Conservation (phyloP, 352 stramenopile species). For the Vaucheria bursata region DNA sequence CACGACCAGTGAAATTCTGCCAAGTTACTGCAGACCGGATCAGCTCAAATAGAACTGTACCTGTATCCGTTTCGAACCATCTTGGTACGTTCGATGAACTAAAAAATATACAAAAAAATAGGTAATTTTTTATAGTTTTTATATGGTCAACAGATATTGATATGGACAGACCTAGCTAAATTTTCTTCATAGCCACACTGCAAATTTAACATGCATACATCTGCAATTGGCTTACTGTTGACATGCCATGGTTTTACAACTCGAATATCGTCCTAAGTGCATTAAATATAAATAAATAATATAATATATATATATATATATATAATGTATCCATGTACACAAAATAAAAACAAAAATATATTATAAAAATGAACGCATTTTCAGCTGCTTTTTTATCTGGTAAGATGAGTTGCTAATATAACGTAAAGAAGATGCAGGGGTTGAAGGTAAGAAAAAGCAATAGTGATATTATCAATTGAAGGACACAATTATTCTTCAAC, state of each 20-base stretch:
- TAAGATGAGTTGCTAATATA: neutral
- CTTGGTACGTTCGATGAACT: slow-evolving; percentile 68
- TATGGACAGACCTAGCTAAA: slow-evolving; percentile 45
- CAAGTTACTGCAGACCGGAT: slow-evolving; percentile 75
- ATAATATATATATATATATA: neutral
- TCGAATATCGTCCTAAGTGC: slow-evolving; percentile 85
- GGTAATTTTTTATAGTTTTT: neutral
- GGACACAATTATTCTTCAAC: too few relatives aligned
- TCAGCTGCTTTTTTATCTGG: neutral
- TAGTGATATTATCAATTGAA: too few relatives aligned
- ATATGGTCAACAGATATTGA: neutral
- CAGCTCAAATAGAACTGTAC: slow-evolving; percentile 77
- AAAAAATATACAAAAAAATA: neutral
- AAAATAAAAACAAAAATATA: neutral
- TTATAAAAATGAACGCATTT: neutral
- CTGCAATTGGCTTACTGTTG: slow-evolving; percentile 69
- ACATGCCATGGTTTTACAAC: slow-evolving; percentile 76
- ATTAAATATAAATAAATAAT: slow-evolving; percentile 54
- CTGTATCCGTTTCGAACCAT: slow-evolving; percentile 85
- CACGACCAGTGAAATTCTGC: slow-evolving; percentile 44
- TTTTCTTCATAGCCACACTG: slow-evolving; percentile 87
- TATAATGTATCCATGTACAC: neutral
- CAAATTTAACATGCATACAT: slow-evolving; percentile 75
- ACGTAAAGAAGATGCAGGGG: too few relatives aligned
- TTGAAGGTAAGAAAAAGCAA: too few relatives aligned